Evolutionary conservation across 1,284 basidiomycete species (phyloP), one percentile per base, ranked within the genome.

Genomic region (Apiotrichum montevideense): DNA sequence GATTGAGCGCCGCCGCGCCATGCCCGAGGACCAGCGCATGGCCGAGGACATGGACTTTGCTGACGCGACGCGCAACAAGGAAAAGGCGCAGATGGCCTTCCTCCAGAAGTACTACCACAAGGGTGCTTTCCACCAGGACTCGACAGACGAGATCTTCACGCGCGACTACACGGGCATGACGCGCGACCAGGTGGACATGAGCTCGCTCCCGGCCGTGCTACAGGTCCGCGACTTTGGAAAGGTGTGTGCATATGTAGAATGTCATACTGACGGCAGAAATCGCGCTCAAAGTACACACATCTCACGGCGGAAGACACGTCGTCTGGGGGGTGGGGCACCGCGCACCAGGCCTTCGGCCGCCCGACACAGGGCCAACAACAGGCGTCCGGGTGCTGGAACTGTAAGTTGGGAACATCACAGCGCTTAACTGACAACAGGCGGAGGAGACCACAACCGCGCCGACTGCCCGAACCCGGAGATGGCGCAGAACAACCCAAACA

Each of bases 91-190:
- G 61, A 89, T 93, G 73, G 88, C 86, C 67, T 98, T 98, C 79
- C 77, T 98, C 67, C 93, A 98, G 74, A 98, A 96, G 78, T 98
- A 97, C 74, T 98, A 93, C 84, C 96, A 98, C 80, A 98, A 97
- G 78, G 96, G 96, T 68, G 94, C 93, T 58, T 98, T 98, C 81
- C 93, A 96, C 76, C 90, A 90, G 41, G 50, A 33, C 15, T 70
- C 92, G 86, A 95, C 97, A 76, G 84, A 86, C 64, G 92, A 97
- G 52, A 85, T 98, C 62, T 83, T 97, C 66, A 83, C 83, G 67
- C 87, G 87, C 72, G 93, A 98, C 76, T 97, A 81, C 70, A 92
- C 90, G 1, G 88, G 90, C 69, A 86, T 88, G 15, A 97, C 93
- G 4, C 85, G 87, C 71, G 88, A 86, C 29, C 87, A 89, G 0